Conservation (phyloP, 306 rosid genomes). For the Hippophae tibetana region DNA sequence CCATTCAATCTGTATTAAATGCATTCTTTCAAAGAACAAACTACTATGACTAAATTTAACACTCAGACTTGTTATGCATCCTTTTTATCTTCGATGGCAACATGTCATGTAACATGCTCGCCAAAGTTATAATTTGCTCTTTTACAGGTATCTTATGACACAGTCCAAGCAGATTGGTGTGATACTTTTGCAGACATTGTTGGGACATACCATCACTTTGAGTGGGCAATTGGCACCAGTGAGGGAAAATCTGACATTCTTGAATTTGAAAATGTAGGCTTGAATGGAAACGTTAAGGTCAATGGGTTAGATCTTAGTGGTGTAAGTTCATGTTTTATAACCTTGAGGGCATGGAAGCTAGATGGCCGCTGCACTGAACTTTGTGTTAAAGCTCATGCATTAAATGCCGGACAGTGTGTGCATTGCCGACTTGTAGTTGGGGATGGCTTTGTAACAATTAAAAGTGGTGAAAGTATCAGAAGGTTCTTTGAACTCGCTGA, state of each 20-base stretch:
- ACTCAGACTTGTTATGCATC: slow-evolving; percentile 6
- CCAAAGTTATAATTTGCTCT: slow-evolving; percentile 14
- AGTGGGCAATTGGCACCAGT: slow-evolving; percentile 96
- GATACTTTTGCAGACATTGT: slow-evolving; percentile 76
- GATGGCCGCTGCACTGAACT: slow-evolving; percentile 89
- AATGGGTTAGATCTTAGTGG: slow-evolving; percentile 77
- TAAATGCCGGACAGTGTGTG: slow-evolving; percentile 89
- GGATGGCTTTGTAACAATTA: slow-evolving; percentile 80
- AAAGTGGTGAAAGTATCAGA: slow-evolving; percentile 86
- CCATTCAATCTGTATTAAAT: slow-evolving; percentile 17
- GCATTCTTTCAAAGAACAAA: slow-evolving; percentile 8
- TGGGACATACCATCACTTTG: slow-evolving; percentile 86
- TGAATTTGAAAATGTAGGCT: slow-evolving; percentile 92
- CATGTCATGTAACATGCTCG: neutral
- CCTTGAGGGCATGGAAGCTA: slow-evolving; percentile 88
- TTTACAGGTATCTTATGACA: slow-evolving; percentile 72
- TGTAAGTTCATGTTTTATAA: slow-evolving; percentile 72
- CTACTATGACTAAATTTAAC: slow-evolving; percentile 3
- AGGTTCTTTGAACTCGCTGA: slow-evolving; percentile 97
- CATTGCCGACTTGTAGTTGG: slow-evolving; percentile 89
- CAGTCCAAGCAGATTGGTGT: slow-evolving; percentile 85
- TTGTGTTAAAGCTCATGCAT: slow-evolving; percentile 89
- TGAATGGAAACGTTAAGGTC: slow-evolving; percentile 65
- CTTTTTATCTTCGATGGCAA: neutral
- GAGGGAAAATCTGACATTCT: slow-evolving; percentile 94